These are phyloP conservation scores for Psilocybe azurescens DNA, from an alignment of 768 basidiomycete genomes.

Conservation along the genomic window DNA sequence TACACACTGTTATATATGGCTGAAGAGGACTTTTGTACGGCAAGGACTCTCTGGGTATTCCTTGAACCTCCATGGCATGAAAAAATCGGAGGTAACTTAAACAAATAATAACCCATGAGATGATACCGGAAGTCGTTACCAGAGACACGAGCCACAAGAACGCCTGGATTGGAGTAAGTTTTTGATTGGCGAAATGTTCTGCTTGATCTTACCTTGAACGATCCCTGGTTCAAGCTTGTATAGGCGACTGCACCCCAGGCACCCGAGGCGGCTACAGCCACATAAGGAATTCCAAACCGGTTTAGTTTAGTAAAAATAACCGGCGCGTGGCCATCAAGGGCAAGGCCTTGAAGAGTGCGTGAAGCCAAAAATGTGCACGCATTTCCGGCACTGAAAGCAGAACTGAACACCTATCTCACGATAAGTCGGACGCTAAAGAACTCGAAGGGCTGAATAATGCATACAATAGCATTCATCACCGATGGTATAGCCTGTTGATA, in stretches of 20 bases:
- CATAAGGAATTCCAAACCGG: slow-evolving; percentile 35
- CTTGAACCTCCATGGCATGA: slow-evolving; percentile 32
- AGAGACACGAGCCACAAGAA: slow-evolving; percentile 34
- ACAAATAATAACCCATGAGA: slow-evolving; percentile 36
- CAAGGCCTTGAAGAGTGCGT: slow-evolving; percentile 44
- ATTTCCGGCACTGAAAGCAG: slow-evolving; percentile 65
- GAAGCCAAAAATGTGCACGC: slow-evolving; percentile 52
- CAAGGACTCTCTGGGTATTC: slow-evolving; percentile 33
- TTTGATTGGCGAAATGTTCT: neutral
- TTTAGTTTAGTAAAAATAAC: slow-evolving; percentile 35
- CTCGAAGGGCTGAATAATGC: neutral
- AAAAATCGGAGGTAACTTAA: slow-evolving; percentile 37
- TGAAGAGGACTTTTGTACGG: slow-evolving; percentile 50
- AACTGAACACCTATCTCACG: slow-evolving; percentile 45
- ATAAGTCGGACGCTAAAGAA: neutral
- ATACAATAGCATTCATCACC: slow-evolving; percentile 59
- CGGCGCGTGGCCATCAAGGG: slow-evolving; percentile 43
- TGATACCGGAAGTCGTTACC: slow-evolving; percentile 37
- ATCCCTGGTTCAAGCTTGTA: slow-evolving; percentile 31
- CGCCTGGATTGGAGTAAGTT: slow-evolving; percentile 19
- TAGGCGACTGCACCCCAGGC: slow-evolving; percentile 32
- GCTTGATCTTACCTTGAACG: slow-evolving; percentile 24
- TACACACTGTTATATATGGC: slow-evolving; percentile 45
- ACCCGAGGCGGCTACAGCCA: slow-evolving; percentile 29
- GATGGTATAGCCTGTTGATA: slow-evolving; percentile 33